Conservation (phyloP, 441 rosid species). For the Metrosideros polymorpha region DNA sequence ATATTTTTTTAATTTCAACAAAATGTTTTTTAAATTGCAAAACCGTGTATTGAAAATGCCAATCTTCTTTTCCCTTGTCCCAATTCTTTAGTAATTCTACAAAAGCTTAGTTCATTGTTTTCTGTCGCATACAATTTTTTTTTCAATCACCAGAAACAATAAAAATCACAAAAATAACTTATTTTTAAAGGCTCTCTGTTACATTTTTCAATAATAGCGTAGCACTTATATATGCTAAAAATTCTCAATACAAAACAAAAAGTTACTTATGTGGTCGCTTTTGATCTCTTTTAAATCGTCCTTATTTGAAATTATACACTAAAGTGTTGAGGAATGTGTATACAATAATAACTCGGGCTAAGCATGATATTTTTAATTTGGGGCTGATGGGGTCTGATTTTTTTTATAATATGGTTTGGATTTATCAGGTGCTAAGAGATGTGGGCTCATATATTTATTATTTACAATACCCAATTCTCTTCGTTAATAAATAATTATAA, state of each 20-base stretch:
- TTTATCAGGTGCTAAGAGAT: not conserved
- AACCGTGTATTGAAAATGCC: not conserved
- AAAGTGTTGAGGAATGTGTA: rapidly evolving
- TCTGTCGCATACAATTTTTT: not conserved
- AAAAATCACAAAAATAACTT: not conserved
- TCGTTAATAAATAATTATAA: too few relatives aligned
- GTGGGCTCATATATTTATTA: not conserved
- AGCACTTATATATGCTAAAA: too few relatives aligned
- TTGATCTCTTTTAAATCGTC: not conserved
- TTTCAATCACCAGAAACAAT: not conserved
- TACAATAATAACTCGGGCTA: not conserved
- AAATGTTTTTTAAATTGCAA: not conserved
- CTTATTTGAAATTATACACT: not conserved
- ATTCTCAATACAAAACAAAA: too few relatives aligned
- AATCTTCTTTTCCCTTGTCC: not conserved
- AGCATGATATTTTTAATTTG: not conserved
- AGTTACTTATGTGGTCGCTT: not conserved
- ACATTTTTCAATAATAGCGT: not conserved
- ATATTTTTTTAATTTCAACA: not conserved
- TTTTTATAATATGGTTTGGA: not conserved
- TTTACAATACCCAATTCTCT: too few relatives aligned
- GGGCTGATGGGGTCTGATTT: rapidly evolving
- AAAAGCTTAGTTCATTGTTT: not conserved
- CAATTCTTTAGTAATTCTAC: not conserved
- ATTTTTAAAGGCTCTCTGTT: not conserved